Conservation (phyloP, 148 eudicot species). For the Pharnaceum exiguum region DNA sequence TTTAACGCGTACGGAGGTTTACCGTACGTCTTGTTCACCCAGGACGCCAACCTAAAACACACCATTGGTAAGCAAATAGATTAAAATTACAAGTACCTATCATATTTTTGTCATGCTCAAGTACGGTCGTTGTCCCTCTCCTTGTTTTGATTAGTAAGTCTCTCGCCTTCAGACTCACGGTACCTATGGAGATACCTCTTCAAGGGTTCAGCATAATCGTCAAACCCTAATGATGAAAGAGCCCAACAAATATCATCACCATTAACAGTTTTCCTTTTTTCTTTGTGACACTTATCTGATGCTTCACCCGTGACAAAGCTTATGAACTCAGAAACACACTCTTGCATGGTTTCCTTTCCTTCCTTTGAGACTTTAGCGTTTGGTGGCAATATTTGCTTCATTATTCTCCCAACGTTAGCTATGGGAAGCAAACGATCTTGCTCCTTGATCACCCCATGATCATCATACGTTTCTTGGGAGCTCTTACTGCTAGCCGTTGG, state of each 20-base stretch:
- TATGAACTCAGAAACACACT: constrained; percentile 54
- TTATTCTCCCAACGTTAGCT: constrained; percentile 51
- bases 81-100: too few relatives aligned
- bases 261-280: constrained; percentile 54
- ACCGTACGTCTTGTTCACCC: too few relatives aligned
- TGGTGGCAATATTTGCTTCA: constrained; percentile 47
- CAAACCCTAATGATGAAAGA: constrained; percentile 50
- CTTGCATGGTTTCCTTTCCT: constrained; percentile 56
- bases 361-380: constrained; percentile 57
- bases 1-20: too few relatives aligned
- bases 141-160: constrained; percentile 21
- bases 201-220: constrained; percentile 36
- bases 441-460: constrained; percentile 35
- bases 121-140: too few relatives aligned
- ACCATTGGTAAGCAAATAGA: too few relatives aligned
- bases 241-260: constrained; percentile 63
- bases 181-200: constrained; percentile 35
- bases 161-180: constrained; percentile 39
- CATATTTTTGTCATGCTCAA: too few relatives aligned
- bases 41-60: too few relatives aligned
- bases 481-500: too few relatives aligned
- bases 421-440: constrained; percentile 40
- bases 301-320: constrained; percentile 58
- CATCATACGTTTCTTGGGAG: too few relatives aligned
- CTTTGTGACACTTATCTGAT: constrained; percentile 58